Base-by-base conservation (phyloP, 495 filamentous ascomycete genomes). In the Aspergillus asperescens region DNA sequence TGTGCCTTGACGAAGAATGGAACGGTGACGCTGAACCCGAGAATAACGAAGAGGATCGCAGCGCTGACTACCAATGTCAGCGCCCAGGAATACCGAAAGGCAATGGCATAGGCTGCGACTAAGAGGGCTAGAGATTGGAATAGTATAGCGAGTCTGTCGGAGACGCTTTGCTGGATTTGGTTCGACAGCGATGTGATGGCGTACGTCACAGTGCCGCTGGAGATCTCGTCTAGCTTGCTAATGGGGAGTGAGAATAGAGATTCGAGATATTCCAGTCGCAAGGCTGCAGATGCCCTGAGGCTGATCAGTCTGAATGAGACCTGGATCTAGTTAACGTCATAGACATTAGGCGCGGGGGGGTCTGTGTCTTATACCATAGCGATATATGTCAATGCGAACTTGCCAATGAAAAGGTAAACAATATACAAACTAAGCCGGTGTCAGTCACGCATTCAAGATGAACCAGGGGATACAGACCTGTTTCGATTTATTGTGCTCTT, bases 131-230 rank as follows among this genome's bases (percentile, higher is more conserved):
- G 54, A 0, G 72, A 70, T 45, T 78, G 71, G 4, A 82, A 65
- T 27, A 76, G 69, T 7, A 78, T 58, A 1, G 75, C 76, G 4
- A 73, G 65, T 31, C 78, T 77, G 45, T 83, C 80, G 0, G 84
- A 86, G 32, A 89, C 81, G 29, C 84, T 83, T 25, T 80, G 65
- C 50, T 89, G 84, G 23, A 89, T 66, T 0, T 76, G 73, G 54
- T 86, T 87, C 18, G 82, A 79, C 1, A 78, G 77, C 3, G 76
- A 74, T 2, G 84, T 85, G 56, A 87, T 83, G 32, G 81, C 78
- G 18, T 78, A 78, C 13, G 78, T 78, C 8, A 69, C 63, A 0
- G 61, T 62, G 6, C 68, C 66, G 1, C 62, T 55, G 4, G 66
- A 64, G 7, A 71, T 53, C 23, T 63, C 55, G 45, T 71, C 68